Base-by-base conservation (phyloP, 2,329 filamentous ascomycete genomes). In the Colletotrichum navitas region DNA sequence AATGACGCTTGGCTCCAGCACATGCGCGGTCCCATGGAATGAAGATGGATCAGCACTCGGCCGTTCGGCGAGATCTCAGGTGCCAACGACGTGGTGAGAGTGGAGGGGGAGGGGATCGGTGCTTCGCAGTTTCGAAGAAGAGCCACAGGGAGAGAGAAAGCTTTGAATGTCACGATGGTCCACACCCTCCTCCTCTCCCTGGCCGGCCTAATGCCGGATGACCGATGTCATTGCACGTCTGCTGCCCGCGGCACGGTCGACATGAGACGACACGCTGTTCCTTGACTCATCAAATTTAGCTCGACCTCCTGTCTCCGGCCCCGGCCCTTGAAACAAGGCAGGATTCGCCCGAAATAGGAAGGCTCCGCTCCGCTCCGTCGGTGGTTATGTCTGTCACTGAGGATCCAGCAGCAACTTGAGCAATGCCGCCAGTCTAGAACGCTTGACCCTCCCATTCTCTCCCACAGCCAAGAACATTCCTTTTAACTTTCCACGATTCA, bases 281-380 rank as follows among this genome's bases (percentile, higher is more conserved):
- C 66, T 72, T 72, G 66, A 71, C 61, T 66, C 70, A 72, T 71
- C 61, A 45, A 41, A 64, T 71, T 65, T 56, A 24, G 51, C 61
- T 39, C 56, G 14, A 16, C 45, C 52, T 63, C 47, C 59, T 63
- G 68, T 68, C 65, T 71, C 68, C 61, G 59, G 68, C 59, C 64
- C 65, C 65, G 58, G 54, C 65, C 65, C 68, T 71, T 60, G 68
- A 71, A 71, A 71, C 65, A 54, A 60, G 43, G 47, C 29, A 41
- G 43, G 58, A 68, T 68, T 66, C 68, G 68, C 68, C 65, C 68
- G 65, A 71, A 68, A 68, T 71, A 68, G 68, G 64, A 63, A 39
- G 45, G 51, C 68, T 68, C 64, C 68, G 68, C 68, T 71, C 65
- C 68, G 68, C 68, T 71, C 68, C 65, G 68, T 63, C 52, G 43